Evolutionary conservation across 257 asterid genomes (phyloP), one percentile per base, ranked within the genome.

Genomic region (Solanum pinnatisectum): DNA sequence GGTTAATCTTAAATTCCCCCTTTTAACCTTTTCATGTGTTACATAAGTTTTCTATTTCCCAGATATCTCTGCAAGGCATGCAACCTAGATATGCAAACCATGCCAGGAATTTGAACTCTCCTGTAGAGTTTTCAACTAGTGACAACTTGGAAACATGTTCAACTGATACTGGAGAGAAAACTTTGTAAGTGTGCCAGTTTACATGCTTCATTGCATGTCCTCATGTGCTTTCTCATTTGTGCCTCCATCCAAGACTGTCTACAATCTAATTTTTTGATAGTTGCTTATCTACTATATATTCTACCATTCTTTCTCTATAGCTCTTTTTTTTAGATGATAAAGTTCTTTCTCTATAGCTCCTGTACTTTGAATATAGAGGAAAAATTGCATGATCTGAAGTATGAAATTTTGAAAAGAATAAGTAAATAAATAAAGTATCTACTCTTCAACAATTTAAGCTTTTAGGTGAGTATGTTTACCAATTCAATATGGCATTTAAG

Each of bases 1-100:
- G 70, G 68, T 30, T 44, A 44, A 79, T 82, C 40, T 82, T 81
- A 18, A 30, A 20, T 77, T 40, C 23, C 60, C 22, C 60, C 5
- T 49, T 18, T 82, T 30, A 30, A 3, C 70, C 39, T 20, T 70
- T 87, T 73, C 87, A n/a, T 63, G 56, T 84, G 30, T 81, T 46
- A 30, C 85, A 81, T 81, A 46, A 81, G 70, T 46, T 35, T 85
- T 90, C 83, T 88, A 52, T 87, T 88, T 90, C 88, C 87, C 95
- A 96, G 98, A 95, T 86, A 84, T 89, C 89, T 76, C 78, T 90
- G 42, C 93, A 87, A 72, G 90, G 90, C 87, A 89, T 90, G 91
- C 89, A 91, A 89, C 82, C 37, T 88, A 86, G 92, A 77, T 88
- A 88, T 77, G 87, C 71, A 84, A 87, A 87, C 88, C 87, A 87